Conservation (phyloP, 2,329 filamentous ascomycete genomes). For the Rhexocercosporidium sp. region DNA sequence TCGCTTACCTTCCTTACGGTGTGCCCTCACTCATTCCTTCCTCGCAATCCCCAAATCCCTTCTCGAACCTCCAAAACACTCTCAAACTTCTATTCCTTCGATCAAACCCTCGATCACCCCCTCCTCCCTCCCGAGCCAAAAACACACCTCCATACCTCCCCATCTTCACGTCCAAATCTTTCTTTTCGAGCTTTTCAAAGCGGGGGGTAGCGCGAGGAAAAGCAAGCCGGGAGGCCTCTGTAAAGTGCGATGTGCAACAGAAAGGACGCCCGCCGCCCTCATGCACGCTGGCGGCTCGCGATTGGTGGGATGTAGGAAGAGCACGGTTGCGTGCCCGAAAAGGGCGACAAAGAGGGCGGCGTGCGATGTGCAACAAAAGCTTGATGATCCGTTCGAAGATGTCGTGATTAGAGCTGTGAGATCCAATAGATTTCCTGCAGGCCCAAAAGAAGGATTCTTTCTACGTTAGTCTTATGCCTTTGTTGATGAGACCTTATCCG, state of each 20-base stretch:
- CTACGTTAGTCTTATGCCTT: no score
- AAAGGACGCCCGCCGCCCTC: background rate
- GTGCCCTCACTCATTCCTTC: background rate
- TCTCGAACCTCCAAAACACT: background rate
- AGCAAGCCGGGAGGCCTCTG: background rate
- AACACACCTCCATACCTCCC: background rate
- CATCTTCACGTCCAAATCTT: background rate
- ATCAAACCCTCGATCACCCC: background rate
- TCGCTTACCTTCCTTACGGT: background rate
- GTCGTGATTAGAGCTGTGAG: background rate
- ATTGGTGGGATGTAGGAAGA: background rate
- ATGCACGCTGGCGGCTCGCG: background rate
- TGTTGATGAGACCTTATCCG: no score
- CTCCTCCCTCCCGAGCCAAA: background rate
- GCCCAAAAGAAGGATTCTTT: no score
- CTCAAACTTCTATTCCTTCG: background rate
- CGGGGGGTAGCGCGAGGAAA: background rate
- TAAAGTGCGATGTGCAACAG: constrained; percentile 9
- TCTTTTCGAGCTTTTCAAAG: background rate
- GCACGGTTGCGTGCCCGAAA: background rate
- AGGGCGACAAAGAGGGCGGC: constrained; percentile 12
- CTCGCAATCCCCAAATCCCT: background rate
- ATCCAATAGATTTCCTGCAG: background rate
- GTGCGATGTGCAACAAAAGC: constrained; percentile 4
- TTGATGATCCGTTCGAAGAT: background rate